Conservation (phyloP, 108 stramenopile species). For the Hondaea fermentalgiana region DNA sequence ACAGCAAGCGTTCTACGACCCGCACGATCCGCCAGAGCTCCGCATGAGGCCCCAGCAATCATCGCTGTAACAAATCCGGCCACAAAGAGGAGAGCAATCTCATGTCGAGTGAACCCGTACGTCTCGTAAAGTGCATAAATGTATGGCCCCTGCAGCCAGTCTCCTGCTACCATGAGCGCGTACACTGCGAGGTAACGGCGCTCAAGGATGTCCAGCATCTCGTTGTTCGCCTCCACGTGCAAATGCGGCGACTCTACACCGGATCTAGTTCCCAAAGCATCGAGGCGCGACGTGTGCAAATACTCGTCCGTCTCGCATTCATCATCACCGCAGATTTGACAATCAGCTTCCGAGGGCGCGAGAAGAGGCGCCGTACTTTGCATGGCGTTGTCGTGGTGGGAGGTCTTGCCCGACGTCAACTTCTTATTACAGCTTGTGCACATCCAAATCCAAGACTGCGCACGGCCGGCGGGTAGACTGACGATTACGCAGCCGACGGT, state of each 20-base stretch:
- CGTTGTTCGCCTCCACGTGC: neutral
- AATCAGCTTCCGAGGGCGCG: too few species aligned
- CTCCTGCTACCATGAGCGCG: conserved; percentile 85
- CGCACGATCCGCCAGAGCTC: conserved; percentile 79
- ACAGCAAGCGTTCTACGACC: conserved; percentile 77
- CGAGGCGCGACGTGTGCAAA: too few species aligned
- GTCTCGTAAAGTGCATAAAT: conserved; percentile 89
- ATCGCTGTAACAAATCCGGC: conserved; percentile 84
- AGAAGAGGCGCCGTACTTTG: too few species aligned
- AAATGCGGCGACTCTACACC: neutral
- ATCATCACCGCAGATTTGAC: too few species aligned
- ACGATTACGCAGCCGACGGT: too few species aligned
- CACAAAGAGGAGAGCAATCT: conserved; percentile 79
- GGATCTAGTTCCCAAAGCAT: too few species aligned
- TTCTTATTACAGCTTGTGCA: too few species aligned
- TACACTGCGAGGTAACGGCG: conserved; percentile 78
- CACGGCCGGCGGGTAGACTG: too few species aligned
- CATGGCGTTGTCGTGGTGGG: too few species aligned
- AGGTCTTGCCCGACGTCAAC: too few species aligned
- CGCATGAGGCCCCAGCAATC: conserved; percentile 87
- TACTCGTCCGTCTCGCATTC: too few species aligned
- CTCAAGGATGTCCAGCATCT: conserved; percentile 48
- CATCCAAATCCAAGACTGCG: too few species aligned
- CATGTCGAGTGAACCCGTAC: conserved; percentile 73
- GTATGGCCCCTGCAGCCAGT: conserved; percentile 99